These are phyloP conservation scores for Globisporangium perplexum DNA, from an alignment of 352 stramenopile genomes.

Conservation along the genomic window DNA sequence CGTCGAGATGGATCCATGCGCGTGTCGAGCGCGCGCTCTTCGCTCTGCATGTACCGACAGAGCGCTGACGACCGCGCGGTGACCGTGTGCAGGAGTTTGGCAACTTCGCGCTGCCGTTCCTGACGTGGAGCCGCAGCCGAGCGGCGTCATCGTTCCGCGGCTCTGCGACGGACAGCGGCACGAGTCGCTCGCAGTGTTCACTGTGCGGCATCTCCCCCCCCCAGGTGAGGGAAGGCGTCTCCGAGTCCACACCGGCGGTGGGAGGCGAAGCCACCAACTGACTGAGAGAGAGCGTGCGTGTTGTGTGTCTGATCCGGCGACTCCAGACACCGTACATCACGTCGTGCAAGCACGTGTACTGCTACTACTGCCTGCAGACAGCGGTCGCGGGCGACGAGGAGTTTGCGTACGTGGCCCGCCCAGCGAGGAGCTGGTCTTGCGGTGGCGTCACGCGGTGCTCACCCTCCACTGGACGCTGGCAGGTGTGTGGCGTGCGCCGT, in stretches of 20 bases:
- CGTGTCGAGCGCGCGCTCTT: not conserved
- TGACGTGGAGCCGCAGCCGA: conserved; percentile 56
- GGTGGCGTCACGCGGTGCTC: too few species aligned
- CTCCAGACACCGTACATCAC: conserved; percentile 81
- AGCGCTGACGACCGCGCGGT: not conserved
- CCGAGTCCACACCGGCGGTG: not conserved
- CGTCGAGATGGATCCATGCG: not conserved
- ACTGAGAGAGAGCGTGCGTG: not conserved
- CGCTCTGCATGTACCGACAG: not conserved
- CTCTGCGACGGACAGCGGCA: conserved; percentile 1
- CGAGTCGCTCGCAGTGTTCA: conserved; percentile 34
- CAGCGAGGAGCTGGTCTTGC: not conserved
- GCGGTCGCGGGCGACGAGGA: conserved; percentile 63
- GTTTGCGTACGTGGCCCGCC: conserved; percentile 42
- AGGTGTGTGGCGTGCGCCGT: conserved; percentile 60
- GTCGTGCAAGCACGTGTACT: conserved; percentile 83
- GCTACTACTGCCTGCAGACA: conserved; percentile 83
- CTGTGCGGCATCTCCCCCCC: conserved; percentile 56
- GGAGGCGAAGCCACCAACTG: not conserved
- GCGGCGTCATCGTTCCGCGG: conserved; percentile 13
- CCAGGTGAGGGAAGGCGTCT: conserved; percentile 18
- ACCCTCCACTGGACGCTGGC: not conserved
- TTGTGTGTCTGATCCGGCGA: not conserved
- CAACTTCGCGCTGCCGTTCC: conserved; percentile 63
- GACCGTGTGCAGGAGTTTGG: conserved; percentile 56